Base-by-base conservation (phyloP, 1,284 basidiomycete genomes). In the Naganishia liquefaciens region DNA sequence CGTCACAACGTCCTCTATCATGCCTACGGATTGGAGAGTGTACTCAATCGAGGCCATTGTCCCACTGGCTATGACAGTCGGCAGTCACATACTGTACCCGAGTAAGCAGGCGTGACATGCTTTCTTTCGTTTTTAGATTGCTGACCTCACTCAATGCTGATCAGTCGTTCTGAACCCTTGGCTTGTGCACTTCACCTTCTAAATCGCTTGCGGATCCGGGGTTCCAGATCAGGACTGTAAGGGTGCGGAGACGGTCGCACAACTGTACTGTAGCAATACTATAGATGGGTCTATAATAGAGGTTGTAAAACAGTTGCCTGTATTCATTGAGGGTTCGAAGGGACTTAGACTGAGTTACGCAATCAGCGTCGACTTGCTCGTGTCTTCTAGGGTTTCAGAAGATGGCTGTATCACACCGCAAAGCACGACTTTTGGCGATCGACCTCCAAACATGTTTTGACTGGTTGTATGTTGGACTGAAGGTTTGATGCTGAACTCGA, bases 131-230 rank as follows among this genome's bases (percentile, higher is more conserved):
- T 58, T 58, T 28, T 11, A 30, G 17, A 5, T n/a, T 27, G 10
- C 52, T 74, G 23, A 71, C 73, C 51, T 13, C 9, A 19, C 39
- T 55, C 25, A 42, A n/a, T 37, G 28, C 40, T 19, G 43, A 37
- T 28, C 37, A 62, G 47, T 62, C 39, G 58, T 46, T 15, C 43
- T 62, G 37, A 57, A 67, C 39, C 54, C 58, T 33, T 43, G 66
- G 62, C 65, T 65, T 54, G 44, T 53, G 50, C 30, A 89, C 73
- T 70, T 84, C 80, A 53, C 81, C 77, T 46, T 90, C 71, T 25
- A 79, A 81, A 47, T 10, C 5, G 21, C 5, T 23, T 4, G 49
- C 3, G 23, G 30, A 19, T 11, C 17, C 15, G 17, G 21, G 21
- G 4, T 44, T 19, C 15, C 7, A 17, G 19, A 19, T 23, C 15